These are phyloP conservation scores for Lotus japonicus DNA, from an alignment of 306 rosid species.

Conservation along the genomic window DNA sequence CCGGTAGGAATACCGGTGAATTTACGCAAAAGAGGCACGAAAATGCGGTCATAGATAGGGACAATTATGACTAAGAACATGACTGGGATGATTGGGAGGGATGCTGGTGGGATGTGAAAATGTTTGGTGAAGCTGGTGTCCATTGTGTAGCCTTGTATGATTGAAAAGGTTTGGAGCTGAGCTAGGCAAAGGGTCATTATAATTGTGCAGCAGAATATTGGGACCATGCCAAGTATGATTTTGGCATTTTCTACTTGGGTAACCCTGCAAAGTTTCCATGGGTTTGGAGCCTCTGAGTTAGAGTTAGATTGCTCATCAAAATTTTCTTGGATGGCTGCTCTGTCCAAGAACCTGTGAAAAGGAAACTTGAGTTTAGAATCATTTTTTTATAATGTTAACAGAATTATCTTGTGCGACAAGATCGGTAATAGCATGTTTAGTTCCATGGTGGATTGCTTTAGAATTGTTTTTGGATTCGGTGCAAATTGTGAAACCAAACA, in stretches of 20 bases:
- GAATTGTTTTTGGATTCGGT: too few relatives aligned
- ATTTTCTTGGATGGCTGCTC: conserved; percentile 58
- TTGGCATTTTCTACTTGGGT: conserved; percentile 97
- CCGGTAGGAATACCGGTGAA: conserved; percentile 72
- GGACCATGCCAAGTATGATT: conserved; percentile 59
- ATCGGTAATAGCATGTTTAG: too few relatives aligned
- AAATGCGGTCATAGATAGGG: conserved; percentile 69
- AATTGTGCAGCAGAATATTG: conserved; percentile 79
- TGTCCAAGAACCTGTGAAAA: conserved; percentile 71
- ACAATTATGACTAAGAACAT: conserved; percentile 46
- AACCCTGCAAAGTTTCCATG: conserved; percentile 83
- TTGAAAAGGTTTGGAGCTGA: conserved; percentile 90
- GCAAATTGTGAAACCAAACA: too few relatives aligned
- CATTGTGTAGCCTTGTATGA: conserved; percentile 75
- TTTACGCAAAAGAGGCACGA: conserved; percentile 53
- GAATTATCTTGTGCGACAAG: too few relatives aligned
- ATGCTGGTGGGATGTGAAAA: conserved; percentile 79
- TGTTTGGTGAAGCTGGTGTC: conserved; percentile 52
- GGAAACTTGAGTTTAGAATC: not conserved
- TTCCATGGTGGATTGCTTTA: too few relatives aligned
- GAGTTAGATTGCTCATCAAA: conserved; percentile 9
- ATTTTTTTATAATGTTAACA: too few relatives aligned
- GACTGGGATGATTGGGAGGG: conserved; percentile 80
- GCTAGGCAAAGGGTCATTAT: conserved; percentile 95
- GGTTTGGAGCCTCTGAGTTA: conserved; percentile 22